A percentile compares a stretch with the other conserved stretches of the same genome.
phyloP scores from a whole-genome alignment of 108 stramenopile species.

The Skeletonema menzelii region DNA sequence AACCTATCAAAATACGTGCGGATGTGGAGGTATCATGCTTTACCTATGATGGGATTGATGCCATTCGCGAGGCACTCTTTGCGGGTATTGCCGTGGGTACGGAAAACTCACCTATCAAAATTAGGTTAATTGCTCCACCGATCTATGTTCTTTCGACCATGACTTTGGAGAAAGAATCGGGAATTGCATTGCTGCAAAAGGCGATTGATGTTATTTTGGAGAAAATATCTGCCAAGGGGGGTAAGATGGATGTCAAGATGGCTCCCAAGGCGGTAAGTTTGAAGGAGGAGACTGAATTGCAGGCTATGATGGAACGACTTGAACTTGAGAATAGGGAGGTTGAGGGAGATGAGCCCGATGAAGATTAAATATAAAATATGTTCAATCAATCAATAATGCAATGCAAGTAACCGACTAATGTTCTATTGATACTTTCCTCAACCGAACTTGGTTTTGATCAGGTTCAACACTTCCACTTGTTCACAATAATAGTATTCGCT shows the following conservation, averaged over 20 bases:
- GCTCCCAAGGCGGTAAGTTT: slow-evolving; percentile 97
- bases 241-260: slow-evolving; percentile 98
- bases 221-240: slow-evolving; percentile 88
- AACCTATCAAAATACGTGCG: slow-evolving; percentile 98
- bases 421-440: background rate
- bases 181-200: slow-evolving; percentile 87
- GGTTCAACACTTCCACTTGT: no score
- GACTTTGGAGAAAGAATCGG: slow-evolving; percentile 95
- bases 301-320: slow-evolving; percentile 96
- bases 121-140: slow-evolving; percentile 97
- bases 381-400: background rate
- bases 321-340: slow-evolving; percentile 96
- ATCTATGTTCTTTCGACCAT: slow-evolving; percentile 96
- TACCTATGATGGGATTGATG: slow-evolving; percentile 98
- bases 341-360: slow-evolving; percentile 97
- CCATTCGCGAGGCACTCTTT: slow-evolving; percentile 95
- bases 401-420: background rate
- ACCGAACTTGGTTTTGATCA: no score
- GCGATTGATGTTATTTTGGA: slow-evolving; percentile 89
- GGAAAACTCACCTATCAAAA: slow-evolving; percentile 85
- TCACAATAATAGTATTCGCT: background rate
- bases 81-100: slow-evolving; percentile 90
- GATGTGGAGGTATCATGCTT: slow-evolving; percentile 99
- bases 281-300: slow-evolving; percentile 97
- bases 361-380: slow-evolving; percentile 28